These are phyloP conservation scores for Dentiscutata heterogama DNA, from an alignment of 371 early-diverging fungal species.

Conservation along the genomic window DNA sequence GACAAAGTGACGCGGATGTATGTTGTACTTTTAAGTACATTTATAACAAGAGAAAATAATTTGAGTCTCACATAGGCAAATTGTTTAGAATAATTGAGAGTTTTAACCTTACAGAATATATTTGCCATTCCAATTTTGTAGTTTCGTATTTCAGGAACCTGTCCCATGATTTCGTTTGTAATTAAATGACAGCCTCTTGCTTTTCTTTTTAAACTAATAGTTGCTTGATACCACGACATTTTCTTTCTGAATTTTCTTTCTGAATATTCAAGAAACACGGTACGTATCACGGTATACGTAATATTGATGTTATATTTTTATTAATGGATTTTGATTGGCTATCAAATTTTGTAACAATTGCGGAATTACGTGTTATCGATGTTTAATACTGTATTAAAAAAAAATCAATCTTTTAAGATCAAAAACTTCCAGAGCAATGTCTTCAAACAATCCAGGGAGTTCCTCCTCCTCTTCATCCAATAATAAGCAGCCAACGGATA, in stretches of 20 bases:
- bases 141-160: conserved; percentile 71
- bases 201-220: conserved; percentile 67
- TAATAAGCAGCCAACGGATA: background rate
- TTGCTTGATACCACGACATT: conserved; percentile 76
- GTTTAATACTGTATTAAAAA: background rate
- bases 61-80: background rate
- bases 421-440: background rate
- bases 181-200: conserved; percentile 86
- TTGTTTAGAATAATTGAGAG: background rate
- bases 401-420: background rate
- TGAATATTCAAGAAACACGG: too few species aligned
- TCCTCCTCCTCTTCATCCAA: background rate
- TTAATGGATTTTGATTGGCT: too few species aligned
- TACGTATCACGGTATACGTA: too few species aligned
- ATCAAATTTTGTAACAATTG: too few species aligned
- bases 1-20: conserved; percentile 88
- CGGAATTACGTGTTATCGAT: background rate
- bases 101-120: conserved; percentile 72
- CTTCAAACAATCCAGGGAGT: conserved; percentile 15
- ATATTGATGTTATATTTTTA: too few species aligned
- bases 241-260: background rate
- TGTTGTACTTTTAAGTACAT: conserved; percentile 74
- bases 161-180: conserved; percentile 73
- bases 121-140: conserved; percentile 88
- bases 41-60: background rate